Conservation (phyloP, 2,329 filamentous ascomycete genomes). For the Sporothrix euskadiensis region DNA sequence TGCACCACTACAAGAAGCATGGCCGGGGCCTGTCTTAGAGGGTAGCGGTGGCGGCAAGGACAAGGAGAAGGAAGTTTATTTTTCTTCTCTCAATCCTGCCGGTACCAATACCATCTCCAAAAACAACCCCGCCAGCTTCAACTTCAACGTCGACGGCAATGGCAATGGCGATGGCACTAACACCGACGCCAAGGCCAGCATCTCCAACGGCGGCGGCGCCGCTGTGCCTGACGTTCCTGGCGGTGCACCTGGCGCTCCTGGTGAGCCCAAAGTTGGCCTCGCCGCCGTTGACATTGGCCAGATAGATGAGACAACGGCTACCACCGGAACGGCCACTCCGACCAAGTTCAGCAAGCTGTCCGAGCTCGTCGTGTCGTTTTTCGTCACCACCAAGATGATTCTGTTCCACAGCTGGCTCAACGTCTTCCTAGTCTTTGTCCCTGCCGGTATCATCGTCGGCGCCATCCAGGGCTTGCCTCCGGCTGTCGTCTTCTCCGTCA, state of each 20-base stretch:
- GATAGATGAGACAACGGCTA: slow-evolving; percentile 4
- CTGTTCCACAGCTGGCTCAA: slow-evolving; percentile 77
- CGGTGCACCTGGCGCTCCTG: background rate
- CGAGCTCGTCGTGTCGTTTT: slow-evolving; percentile 39
- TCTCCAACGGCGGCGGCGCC: slow-evolving; percentile 2
- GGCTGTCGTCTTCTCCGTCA: slow-evolving; percentile 69
- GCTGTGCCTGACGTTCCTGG: background rate
- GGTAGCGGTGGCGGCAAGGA: slow-evolving; percentile 32
- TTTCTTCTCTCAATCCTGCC: background rate
- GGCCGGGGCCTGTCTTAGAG: slow-evolving; percentile 58
- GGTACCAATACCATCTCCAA: background rate
- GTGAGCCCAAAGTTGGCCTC: background rate
- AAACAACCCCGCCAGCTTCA: background rate
- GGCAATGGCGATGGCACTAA: background rate
- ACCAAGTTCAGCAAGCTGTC: slow-evolving; percentile 34
- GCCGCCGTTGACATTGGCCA: slow-evolving; percentile 9
- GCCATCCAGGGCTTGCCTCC: slow-evolving; percentile 52
- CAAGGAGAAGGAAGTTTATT: slow-evolving; percentile 36
- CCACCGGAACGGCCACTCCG: slow-evolving; percentile 10
- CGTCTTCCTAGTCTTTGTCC: slow-evolving; percentile 73
- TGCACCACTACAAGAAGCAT: slow-evolving; percentile 53
- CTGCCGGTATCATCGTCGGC: slow-evolving; percentile 69
- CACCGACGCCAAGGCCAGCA: background rate
- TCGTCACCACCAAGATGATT: slow-evolving; percentile 59
- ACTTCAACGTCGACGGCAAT: background rate